Evolutionary conservation across 129 eudicot species (phyloP).

Genomic region (Centella asiatica): DNA sequence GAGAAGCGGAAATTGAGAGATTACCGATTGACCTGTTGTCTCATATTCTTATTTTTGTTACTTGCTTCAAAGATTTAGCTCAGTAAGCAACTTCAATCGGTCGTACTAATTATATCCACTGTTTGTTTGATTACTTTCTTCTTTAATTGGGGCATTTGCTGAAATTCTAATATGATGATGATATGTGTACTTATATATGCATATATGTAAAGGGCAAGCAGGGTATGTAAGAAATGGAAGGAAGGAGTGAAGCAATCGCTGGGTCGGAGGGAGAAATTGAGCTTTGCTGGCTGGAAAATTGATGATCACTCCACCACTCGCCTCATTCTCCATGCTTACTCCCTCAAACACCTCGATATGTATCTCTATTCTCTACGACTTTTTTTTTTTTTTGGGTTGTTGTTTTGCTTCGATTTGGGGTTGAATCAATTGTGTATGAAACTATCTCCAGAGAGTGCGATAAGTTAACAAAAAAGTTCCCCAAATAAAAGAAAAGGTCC

Average conservation of each 20-base stretch:
- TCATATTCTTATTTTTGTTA: constrained; percentile 58
- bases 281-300: constrained; percentile 88
- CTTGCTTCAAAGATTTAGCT: constrained; percentile 91
- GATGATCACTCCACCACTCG: constrained; percentile 83
- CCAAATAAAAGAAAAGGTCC: too few relatives aligned
- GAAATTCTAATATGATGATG: background rate
- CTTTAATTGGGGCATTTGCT: background rate
- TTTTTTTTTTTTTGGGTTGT: background rate
- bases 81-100: constrained; percentile 24
- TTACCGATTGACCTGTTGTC: constrained; percentile 83
- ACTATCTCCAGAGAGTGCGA: background rate
- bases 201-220: constrained; percentile 43
- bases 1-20: constrained; percentile 58
- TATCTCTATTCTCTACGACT: constrained; percentile 11
- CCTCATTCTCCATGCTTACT: constrained; percentile 57
- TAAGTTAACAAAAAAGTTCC: too few relatives aligned
- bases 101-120: background rate
- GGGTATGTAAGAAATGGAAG: constrained; percentile 84
- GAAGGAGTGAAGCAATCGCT: constrained; percentile 82
- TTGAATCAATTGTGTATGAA: background rate
- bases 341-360: constrained; percentile 92
- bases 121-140: background rate
- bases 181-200: background rate
- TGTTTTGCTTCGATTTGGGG: background rate
- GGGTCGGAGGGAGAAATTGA: constrained; percentile 60